Percentiles rank a stretch among this genome's conserved stretches.
These are phyloP conservation scores for Diutina neorugosa DNA, from an alignment of 1,139 yeast genomes.

Conservation along the genomic window DNA sequence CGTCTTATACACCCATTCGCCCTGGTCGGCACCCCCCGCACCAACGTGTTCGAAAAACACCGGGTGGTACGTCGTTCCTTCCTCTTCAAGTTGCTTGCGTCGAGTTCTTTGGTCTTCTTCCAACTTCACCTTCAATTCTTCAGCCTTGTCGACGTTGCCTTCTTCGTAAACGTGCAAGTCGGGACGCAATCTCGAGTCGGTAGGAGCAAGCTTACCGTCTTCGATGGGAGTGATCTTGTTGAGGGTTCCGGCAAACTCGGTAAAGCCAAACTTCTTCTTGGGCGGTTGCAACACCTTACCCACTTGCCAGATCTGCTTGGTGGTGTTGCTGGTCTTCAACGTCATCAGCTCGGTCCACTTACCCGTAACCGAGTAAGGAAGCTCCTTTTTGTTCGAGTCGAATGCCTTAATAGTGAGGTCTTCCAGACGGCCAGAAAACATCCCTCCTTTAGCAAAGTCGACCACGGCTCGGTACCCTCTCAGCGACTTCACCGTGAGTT, in stretches of 20 bases:
- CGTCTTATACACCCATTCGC: constrained; percentile 46
- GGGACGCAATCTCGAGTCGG: constrained; percentile 84
- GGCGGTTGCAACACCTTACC: constrained; percentile 52
- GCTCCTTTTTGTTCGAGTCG: constrained; percentile 22
- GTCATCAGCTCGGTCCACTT: constrained; percentile 64
- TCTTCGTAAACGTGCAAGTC: constrained; percentile 65
- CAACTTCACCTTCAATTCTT: constrained; percentile 46
- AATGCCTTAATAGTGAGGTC: constrained; percentile 49
- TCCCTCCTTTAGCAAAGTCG: constrained; percentile 57
- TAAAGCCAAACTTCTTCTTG: constrained; percentile 69
- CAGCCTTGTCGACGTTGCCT: constrained; percentile 63
- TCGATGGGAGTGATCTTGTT: constrained; percentile 71
- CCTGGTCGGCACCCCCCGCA: constrained; percentile 22
- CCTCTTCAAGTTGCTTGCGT: constrained; percentile 45
- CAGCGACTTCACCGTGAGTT: constrained; percentile 55
- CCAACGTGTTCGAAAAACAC: constrained; percentile 46
- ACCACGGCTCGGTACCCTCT: constrained; percentile 58
- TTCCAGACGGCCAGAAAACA: constrained; percentile 86
- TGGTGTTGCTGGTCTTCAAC: constrained; percentile 28
- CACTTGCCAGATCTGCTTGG: constrained; percentile 49
- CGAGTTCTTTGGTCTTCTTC: constrained; percentile 78
- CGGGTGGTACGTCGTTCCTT: constrained; percentile 38
- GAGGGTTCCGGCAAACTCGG: constrained; percentile 68
- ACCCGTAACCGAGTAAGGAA: constrained; percentile 41
- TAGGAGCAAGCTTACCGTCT: constrained; percentile 53